A percentile compares a stretch with the other conserved stretches of the same genome.
Evolutionary conservation across 352 stramenopile species (phyloP).

Genomic region (Phytophthora pseudosyringae): DNA sequence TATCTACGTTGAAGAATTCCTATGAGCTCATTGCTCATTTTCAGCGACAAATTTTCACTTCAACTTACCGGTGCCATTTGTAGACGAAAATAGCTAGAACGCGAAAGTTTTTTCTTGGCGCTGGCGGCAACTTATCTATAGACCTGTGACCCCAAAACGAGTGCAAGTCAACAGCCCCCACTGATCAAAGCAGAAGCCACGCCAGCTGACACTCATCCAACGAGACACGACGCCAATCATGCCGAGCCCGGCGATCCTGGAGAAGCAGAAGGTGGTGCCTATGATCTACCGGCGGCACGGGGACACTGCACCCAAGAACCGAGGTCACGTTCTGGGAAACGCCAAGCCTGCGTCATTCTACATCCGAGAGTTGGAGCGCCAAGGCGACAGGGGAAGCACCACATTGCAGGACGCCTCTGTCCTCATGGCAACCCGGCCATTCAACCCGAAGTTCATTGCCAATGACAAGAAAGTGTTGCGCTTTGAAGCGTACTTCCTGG

Average conservation of each 20-base stretch:
- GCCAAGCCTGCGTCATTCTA: constrained; percentile 74
- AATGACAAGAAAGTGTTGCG: constrained; percentile 87
- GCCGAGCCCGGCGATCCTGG: constrained; percentile 62
- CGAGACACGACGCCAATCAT: constrained; percentile 30
- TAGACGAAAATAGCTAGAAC: constrained; percentile 12
- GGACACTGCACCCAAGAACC: constrained; percentile 72
- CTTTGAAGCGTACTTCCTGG: constrained; percentile 90
- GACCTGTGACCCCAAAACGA: not conserved
- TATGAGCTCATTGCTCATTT: not conserved
- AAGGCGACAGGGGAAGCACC: constrained; percentile 49
- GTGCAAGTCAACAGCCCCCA: not conserved
- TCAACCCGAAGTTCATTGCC: constrained; percentile 72
- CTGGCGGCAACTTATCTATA: constrained; percentile 19
- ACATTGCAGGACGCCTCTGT: constrained; percentile 56
- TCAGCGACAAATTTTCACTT: not conserved
- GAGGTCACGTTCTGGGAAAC: constrained; percentile 67
- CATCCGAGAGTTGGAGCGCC: constrained; percentile 67
- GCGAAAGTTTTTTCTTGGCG: constrained; percentile 13
- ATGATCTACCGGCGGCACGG: constrained; percentile 84
- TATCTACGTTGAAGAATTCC: not conserved
- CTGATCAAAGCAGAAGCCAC: constrained; percentile 10
- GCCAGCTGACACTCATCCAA: not conserved
- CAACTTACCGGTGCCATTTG: not conserved
- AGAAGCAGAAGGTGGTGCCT: constrained; percentile 82
- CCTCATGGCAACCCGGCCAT: constrained; percentile 51